phyloP scores from a whole-genome alignment of 1,284 basidiomycete genomes.

The Neonothopanus nambi region DNA sequence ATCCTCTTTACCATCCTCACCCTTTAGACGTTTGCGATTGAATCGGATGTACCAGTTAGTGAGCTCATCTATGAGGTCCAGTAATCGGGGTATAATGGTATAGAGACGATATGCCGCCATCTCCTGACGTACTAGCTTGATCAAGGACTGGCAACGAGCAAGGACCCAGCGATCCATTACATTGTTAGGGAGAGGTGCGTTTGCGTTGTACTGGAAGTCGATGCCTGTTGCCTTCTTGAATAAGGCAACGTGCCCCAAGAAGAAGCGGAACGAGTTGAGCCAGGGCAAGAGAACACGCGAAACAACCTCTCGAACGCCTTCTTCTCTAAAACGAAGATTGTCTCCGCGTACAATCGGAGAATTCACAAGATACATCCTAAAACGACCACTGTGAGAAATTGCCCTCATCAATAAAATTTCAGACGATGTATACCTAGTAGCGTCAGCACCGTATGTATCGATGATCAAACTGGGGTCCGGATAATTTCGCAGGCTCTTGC shows the following conservation, averaged over 20 bases:
- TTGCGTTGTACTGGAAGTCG: conserved; percentile 86
- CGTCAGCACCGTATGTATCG: conserved; percentile 93
- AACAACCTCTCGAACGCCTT: conserved; percentile 96
- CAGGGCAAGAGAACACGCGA: conserved; percentile 96
- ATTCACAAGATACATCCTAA: conserved; percentile 96
- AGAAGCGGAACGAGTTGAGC: conserved; percentile 99
- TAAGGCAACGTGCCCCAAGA: conserved; percentile 92
- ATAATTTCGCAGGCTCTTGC: conserved; percentile 97
- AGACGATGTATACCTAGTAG: conserved; percentile 66
- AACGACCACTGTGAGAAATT: conserved; percentile 6
- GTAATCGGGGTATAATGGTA: conserved; percentile 92
- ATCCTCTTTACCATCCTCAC: conserved; percentile 90
- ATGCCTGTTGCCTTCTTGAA: conserved; percentile 82
- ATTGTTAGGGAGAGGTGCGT: conserved; percentile 85
- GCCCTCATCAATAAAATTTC: neutral
- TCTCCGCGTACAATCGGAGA: conserved; percentile 98
- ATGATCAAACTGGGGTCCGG: conserved; percentile 96
- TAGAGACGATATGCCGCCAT: conserved; percentile 99
- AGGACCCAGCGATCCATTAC: conserved; percentile 99
- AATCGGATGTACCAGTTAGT: conserved; percentile 99
- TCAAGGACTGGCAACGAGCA: conserved; percentile 95
- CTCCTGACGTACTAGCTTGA: conserved; percentile 88
- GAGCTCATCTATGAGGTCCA: conserved; percentile 93
- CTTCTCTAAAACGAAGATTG: conserved; percentile 97
- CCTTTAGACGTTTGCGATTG: conserved; percentile 95